Percentiles rank a stretch among this genome's conserved stretches.
Evolutionary conservation across 148 eudicot genomes (phyloP).

Genomic region (Heliamphora exappendiculata): DNA sequence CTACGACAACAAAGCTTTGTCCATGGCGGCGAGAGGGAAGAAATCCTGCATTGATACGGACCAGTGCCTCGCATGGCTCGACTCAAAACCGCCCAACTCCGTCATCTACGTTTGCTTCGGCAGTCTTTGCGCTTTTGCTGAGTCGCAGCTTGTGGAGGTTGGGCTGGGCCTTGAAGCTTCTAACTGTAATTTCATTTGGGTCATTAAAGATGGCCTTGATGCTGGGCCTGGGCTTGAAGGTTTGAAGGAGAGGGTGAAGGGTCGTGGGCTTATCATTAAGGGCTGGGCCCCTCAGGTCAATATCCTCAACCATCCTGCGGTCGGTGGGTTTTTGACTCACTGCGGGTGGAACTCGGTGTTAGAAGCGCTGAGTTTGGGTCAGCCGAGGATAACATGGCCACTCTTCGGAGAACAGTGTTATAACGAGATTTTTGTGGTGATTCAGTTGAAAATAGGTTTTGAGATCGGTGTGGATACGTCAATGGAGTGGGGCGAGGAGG

Average conservation of each 20-base stretch:
- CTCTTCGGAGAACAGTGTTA: slow-evolving; percentile 11
- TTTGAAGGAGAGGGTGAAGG: slow-evolving; percentile 11
- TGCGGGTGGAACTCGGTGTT: slow-evolving; percentile 19
- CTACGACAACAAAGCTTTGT: neutral
- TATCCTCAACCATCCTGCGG: slow-evolving; percentile 14
- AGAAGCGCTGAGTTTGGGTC: slow-evolving; percentile 8
- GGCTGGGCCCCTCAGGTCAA: slow-evolving; percentile 16
- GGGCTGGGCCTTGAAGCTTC: slow-evolving; percentile 14
- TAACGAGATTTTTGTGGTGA: neutral
- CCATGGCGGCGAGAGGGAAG: slow-evolving; percentile 2
- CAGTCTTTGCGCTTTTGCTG: slow-evolving; percentile 7
- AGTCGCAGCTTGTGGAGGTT: slow-evolving; percentile 18
- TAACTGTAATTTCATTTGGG: slow-evolving; percentile 11
- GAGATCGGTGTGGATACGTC: neutral
- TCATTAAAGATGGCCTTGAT: slow-evolving; percentile 7
- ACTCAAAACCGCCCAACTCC: slow-evolving; percentile 10
- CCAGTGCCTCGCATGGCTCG: slow-evolving; percentile 12
- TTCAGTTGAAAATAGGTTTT: neutral
- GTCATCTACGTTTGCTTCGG: slow-evolving; percentile 16
- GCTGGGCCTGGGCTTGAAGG: slow-evolving; percentile 5
- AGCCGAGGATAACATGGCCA: slow-evolving; percentile 14
- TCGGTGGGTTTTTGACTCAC: slow-evolving; percentile 18
- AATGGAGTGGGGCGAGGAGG: neutral
- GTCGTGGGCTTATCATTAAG: slow-evolving; percentile 8
- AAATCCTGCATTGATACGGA: slow-evolving; percentile 1